phyloP scores from a whole-genome alignment of 2,329 filamentous ascomycete genomes.

The Dichotomopilus funicola region DNA sequence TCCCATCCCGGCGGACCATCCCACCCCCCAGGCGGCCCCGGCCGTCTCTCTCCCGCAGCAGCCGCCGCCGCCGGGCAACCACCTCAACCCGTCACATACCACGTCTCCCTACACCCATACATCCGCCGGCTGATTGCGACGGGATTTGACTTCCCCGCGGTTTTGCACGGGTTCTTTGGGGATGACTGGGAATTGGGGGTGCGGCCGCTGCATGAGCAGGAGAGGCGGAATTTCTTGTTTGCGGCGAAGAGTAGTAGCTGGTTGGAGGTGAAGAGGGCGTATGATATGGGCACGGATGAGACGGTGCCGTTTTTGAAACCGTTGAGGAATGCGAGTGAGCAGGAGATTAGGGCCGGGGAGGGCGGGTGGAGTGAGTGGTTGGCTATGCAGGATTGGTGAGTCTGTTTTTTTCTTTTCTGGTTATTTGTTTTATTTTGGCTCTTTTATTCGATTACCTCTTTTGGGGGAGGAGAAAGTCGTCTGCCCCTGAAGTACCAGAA shows the following conservation, averaged over 20 bases:
- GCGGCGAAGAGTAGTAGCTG: slow-evolving; percentile 89
- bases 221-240: slow-evolving; percentile 91
- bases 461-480: no score
- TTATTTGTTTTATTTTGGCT: background rate
- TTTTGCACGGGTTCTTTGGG: slow-evolving; percentile 96
- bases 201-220: slow-evolving; percentile 76
- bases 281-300: slow-evolving; percentile 80
- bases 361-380: slow-evolving; percentile 89
- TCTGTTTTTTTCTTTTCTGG: background rate
- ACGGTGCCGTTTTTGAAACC: slow-evolving; percentile 81
- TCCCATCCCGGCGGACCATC: slow-evolving; percentile 18
- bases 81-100: background rate
- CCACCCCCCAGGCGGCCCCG: background rate
- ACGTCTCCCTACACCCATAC: slow-evolving; percentile 75
- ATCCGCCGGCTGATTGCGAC: slow-evolving; percentile 85
- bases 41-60: slow-evolving; percentile 22
- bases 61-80: background rate
- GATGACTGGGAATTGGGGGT: slow-evolving; percentile 81
- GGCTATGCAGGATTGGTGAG: slow-evolving; percentile 80
- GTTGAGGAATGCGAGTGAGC: slow-evolving; percentile 66
- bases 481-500: no score
- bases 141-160: slow-evolving; percentile 76
- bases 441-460: background rate
- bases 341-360: slow-evolving; percentile 78
- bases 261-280: slow-evolving; percentile 81